Evolutionary conservation across 2,329 filamentous ascomycete genomes (phyloP).

Genomic region (Beauveria sp.): DNA sequence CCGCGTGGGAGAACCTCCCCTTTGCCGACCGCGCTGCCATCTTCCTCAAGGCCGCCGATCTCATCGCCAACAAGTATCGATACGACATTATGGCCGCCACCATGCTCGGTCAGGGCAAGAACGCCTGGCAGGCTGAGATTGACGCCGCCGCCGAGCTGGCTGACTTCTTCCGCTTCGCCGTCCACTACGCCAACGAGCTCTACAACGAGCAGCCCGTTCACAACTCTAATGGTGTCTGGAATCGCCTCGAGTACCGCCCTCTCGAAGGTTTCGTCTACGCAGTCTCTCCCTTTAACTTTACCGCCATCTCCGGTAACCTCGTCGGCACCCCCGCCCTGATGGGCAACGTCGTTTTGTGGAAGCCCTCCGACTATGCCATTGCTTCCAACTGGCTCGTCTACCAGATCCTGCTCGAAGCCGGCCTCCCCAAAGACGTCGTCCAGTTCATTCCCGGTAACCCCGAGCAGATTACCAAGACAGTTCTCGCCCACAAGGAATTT

Average conservation of each 20-base stretch:
- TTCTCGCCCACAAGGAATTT: constrained; percentile 71
- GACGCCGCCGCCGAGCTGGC: constrained; percentile 86
- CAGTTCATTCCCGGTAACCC: constrained; percentile 91
- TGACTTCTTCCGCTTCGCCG: constrained; percentile 92
- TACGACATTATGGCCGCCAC: constrained; percentile 96
- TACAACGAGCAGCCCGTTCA: constrained; percentile 82
- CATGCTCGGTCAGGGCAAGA: constrained; percentile 96
- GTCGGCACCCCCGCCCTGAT: constrained; percentile 75
- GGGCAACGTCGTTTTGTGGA: constrained; percentile 95
- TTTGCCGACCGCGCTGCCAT: constrained; percentile 88
- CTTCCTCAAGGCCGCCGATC: constrained; percentile 91
- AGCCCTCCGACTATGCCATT: constrained; percentile 84
- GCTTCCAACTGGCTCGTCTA: constrained; percentile 89
- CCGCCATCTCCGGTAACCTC: constrained; percentile 85
- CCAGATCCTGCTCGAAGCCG: constrained; percentile 84
- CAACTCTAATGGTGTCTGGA: constrained; percentile 81
- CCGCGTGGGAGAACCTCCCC: constrained; percentile 75
- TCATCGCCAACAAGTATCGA: constrained; percentile 86
- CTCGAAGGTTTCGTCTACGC: constrained; percentile 95
- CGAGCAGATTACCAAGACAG: constrained; percentile 70
- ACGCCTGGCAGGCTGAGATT: constrained; percentile 98
- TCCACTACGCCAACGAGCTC: constrained; percentile 85
- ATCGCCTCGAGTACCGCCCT: constrained; percentile 80
- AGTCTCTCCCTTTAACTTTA: constrained; percentile 94
- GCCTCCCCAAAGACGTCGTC: constrained; percentile 76